Conservation (phyloP, 1,284 basidiomycete genomes). For the Xanthoconium separans region DNA sequence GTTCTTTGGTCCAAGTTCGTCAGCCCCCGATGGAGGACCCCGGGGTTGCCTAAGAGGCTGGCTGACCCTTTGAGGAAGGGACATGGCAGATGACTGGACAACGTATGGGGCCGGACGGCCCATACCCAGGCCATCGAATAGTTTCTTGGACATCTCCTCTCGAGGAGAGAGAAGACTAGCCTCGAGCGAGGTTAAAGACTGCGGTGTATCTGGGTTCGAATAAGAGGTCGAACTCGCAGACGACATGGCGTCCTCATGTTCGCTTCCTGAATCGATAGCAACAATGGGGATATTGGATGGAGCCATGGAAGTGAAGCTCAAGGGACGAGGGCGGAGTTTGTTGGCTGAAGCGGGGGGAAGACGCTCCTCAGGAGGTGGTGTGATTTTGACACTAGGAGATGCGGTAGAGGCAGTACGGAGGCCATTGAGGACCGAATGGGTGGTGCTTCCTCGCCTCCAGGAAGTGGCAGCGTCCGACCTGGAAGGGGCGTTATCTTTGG, state of each 20-base stretch:
- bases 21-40: conserved; percentile 81
- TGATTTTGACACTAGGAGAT: conserved; percentile 64
- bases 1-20: conserved; percentile 86
- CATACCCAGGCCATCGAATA: conserved; percentile 80
- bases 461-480: conserved; percentile 75
- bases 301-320: conserved; percentile 57
- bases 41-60: conserved; percentile 79
- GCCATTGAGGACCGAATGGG: conserved; percentile 66
- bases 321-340: conserved; percentile 65
- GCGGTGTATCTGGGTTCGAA: conserved; percentile 71
- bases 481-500: conserved; percentile 44
- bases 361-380: conserved; percentile 64
- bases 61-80: conserved; percentile 35
- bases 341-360: conserved; percentile 37
- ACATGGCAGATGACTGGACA: conserved; percentile 11
- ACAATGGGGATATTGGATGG: conserved; percentile 52
- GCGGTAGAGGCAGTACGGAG: conserved; percentile 52
- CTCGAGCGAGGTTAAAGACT: conserved; percentile 63
- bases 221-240: conserved; percentile 50
- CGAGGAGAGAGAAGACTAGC: conserved; percentile 63
- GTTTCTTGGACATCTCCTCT: conserved; percentile 75
- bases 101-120: conserved; percentile 48
- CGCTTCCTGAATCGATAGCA: conserved; percentile 57
- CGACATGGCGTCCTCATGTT: conserved; percentile 54
- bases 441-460: conserved; percentile 71